Evolutionary conservation across 371 early-diverging fungal species (phyloP), one percentile per base, ranked within the genome.

Genomic region (Mortierella sp.): DNA sequence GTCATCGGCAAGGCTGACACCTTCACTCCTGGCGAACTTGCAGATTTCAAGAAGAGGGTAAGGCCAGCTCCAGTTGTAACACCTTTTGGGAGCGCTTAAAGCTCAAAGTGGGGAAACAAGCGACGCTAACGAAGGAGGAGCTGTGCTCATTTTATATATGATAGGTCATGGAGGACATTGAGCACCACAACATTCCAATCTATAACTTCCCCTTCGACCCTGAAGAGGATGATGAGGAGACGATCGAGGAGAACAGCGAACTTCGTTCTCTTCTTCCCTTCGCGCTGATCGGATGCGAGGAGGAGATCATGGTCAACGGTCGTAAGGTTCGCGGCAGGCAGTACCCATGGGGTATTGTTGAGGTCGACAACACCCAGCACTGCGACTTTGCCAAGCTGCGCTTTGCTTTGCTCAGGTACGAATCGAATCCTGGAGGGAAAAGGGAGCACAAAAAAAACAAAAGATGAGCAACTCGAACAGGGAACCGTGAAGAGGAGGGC

Each of bases 311-410:
- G 27, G 84, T 94, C n/a, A 94, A 93, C 48, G 90, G 89, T 28
- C 86, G 87, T 49, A 86, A 86, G 59, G 91, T 97, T 45, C 91
- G 99, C 52, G 99, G 98, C 63, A 89, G 99, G 58, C 95, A 92
- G 76, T 99, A 99, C 82, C 98, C 97, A 24, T 99, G 99, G 99
- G 99, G 99, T 78, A 90, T 95, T 58, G 97, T 99, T 41, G 97
- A 98, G 84, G 93, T 95, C 60, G 93, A 91, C 60, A 92, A 93
- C 70, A 90, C 90, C 30, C 89, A 94, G 74, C 95, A 97, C 82
- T 98, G 96, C 72, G 99, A 99, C 80, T 99, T 99, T 83, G 94
- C 93, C 38, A 91, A 94, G 65, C 87, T 99, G 67, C 90, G 97
- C 72, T 96, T 94, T 74, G 94, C 95, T 66, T 81, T 98, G 63